Conservation (phyloP, 805 yeast species). For the Torulaspora maleeae region DNA sequence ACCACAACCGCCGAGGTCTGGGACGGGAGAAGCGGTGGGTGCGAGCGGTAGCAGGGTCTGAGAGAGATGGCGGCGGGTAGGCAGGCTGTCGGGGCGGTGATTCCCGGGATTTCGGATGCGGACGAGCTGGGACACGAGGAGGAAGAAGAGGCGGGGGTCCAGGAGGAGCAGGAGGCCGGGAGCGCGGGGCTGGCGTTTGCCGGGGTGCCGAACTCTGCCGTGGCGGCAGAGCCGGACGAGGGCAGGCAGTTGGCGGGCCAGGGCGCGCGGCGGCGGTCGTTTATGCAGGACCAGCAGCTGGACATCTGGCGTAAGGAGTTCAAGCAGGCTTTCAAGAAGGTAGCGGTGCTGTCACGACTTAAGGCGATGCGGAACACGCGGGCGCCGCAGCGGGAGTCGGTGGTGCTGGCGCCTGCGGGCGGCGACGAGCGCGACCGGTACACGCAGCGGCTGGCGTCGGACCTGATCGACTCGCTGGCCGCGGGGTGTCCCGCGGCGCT, state of each 20-base stretch:
- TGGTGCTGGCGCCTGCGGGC: constrained; percentile 1
- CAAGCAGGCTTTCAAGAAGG: constrained; percentile 24
- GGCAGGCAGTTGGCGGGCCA: constrained; percentile 1
- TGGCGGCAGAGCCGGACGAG: constrained; percentile 1
- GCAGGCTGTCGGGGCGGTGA: constrained; percentile 6
- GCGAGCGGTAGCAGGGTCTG: neutral
- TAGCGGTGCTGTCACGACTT: constrained; percentile 10
- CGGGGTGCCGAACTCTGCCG: constrained; percentile 31
- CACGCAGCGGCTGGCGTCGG: constrained; percentile 36
- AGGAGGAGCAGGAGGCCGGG: constrained; percentile 23
- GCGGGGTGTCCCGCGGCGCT: constrained; percentile 72
- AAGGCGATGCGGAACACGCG: constrained; percentile 6
- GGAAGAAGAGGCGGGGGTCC: neutral
- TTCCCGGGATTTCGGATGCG: constrained; percentile 24
- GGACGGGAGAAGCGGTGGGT: neutral
- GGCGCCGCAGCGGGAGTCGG: constrained; percentile 3
- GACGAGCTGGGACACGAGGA: constrained; percentile 10
- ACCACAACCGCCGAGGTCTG: constrained; percentile 4
- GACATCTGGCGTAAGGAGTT: constrained; percentile 31
- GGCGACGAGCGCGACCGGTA: constrained; percentile 16
- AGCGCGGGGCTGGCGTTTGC: constrained; percentile 30
- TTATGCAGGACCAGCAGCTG: constrained; percentile 15
- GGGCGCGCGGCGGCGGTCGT: constrained; percentile 6
- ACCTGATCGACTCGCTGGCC: constrained; percentile 48
- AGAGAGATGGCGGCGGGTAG: constrained; percentile 1